Evolutionary conservation across 83 land plant species (phyloP), one percentile per base, ranked within the genome.

Genomic region (Picea abies): DNA sequence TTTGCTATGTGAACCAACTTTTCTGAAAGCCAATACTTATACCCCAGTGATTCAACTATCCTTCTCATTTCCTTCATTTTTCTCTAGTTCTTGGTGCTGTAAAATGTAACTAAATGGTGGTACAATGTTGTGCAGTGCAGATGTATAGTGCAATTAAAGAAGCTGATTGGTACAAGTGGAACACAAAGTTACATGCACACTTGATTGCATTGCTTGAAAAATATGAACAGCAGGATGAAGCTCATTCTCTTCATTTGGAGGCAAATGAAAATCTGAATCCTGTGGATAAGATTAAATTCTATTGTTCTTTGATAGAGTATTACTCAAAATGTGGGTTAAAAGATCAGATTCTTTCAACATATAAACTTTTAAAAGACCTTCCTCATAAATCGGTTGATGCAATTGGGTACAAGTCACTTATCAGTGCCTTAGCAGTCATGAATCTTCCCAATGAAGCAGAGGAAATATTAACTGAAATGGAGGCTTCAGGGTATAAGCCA

Each of bases 131-230:
- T 61, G 17, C 14, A 19, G 68, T 41, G 76, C 81, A 91, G 93
- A 79, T 92, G 83, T 92, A 92, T 68, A 39, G n/a, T 14, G 83
- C 65, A 29, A 86, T 92, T 25, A 83, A 23, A 29, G 84, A 92
- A 65, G 81, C 83, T 23, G 19, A 84, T 5, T 92, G 94, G 91
- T 89, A 85, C 84, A 75, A 58, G 10, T 89, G 88, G 88, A 87
- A 92, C 81, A 76, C 90, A 0, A 92, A 89, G 70, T 77, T 86
- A 63, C 85, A 82, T 14, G 88, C 94, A 2, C 80, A 81, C 5
- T 52, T 92, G n/a, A 63, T 83, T 10, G 88, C 90, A 3, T 76
- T 83, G 20, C 81, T 92, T 14, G 88, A 86, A 73, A 68, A 70
- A 63, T 84, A 83, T 23, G 86, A 72, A 4, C 84, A 47, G 23